Percentiles rank a stretch among this genome's conserved stretches.
Evolutionary conservation across 202 grass and related monocot species (phyloP).

Genomic region (Brachypodium distachyon): DNA sequence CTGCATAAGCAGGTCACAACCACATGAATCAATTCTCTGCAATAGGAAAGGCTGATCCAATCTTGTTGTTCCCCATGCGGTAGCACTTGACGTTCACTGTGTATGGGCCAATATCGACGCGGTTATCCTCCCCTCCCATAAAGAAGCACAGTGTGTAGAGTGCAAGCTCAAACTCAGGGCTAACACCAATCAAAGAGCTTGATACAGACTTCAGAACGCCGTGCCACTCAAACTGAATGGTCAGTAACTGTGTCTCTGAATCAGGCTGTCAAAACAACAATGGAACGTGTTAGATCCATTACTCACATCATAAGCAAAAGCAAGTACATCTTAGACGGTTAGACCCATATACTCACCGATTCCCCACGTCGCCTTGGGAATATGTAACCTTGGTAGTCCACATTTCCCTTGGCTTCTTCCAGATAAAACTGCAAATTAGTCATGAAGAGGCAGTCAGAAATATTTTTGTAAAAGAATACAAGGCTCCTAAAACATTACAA

Average conservation of each 20-base stretch:
- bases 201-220: constrained; percentile 93
- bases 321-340: not conserved
- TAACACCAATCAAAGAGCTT: constrained; percentile 79
- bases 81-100: constrained; percentile 90
- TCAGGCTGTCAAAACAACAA: constrained; percentile 60
- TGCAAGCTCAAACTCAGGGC: constrained; percentile 89
- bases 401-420: constrained; percentile 92
- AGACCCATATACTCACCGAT: constrained; percentile 31
- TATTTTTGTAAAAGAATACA: not conserved
- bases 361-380: constrained; percentile 71
- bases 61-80: constrained; percentile 57
- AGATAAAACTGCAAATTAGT: constrained; percentile 78
- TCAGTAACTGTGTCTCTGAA: constrained; percentile 74
- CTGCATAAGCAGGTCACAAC: not conserved
- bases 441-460: constrained; percentile 7
- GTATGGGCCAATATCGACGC: constrained; percentile 59
- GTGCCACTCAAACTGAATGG: constrained; percentile 89
- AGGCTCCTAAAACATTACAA: not conserved
- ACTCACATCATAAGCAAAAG: not conserved
- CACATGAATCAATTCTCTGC: constrained; percentile 51
- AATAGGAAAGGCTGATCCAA: constrained; percentile 83
- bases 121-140: constrained; percentile 70
- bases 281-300: constrained; percentile 17
- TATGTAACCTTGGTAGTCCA: constrained; percentile 94
- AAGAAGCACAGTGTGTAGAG: constrained; percentile 80